Evolutionary conservation across 2,329 filamentous ascomycete species (phyloP).

Genomic region (Hypoxylon sp.): DNA sequence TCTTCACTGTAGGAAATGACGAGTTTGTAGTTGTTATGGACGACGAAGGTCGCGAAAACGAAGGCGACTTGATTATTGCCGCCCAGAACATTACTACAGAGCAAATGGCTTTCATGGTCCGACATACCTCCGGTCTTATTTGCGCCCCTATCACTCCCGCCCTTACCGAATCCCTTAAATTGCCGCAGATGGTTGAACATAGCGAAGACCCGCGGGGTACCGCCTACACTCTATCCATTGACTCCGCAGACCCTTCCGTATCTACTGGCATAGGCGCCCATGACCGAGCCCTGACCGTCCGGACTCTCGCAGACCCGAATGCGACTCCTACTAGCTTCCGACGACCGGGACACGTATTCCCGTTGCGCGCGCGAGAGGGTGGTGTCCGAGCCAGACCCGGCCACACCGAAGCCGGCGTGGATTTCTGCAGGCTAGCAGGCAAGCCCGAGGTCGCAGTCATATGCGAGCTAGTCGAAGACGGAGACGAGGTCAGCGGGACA

Average conservation of each 20-base stretch:
- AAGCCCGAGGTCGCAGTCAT: constrained; percentile 83
- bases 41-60: constrained; percentile 91
- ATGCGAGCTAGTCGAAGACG: constrained; percentile 90
- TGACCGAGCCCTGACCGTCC: constrained; percentile 84
- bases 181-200: constrained; percentile 86
- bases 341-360: constrained; percentile 89
- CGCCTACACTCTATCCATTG: constrained; percentile 91
- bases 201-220: constrained; percentile 87
- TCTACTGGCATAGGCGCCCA: constrained; percentile 91
- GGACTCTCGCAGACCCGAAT: constrained; percentile 75
- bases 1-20: constrained; percentile 68
- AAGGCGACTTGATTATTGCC: constrained; percentile 97
- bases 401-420: constrained; percentile 93
- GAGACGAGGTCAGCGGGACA: constrained; percentile 73
- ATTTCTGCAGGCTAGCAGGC: constrained; percentile 86
- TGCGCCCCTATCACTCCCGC: constrained; percentile 82
- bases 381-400: constrained; percentile 82
- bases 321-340: constrained; percentile 70
- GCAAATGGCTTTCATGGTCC: constrained; percentile 96
- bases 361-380: constrained; percentile 79
- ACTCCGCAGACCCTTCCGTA: constrained; percentile 75
- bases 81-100: constrained; percentile 82
- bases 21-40: constrained; percentile 98
- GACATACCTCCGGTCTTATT: constrained; percentile 88
- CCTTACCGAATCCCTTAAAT: constrained; percentile 73